Evolutionary conservation across 768 basidiomycete genomes (phyloP).

Genomic region (Leccinum broughii): DNA sequence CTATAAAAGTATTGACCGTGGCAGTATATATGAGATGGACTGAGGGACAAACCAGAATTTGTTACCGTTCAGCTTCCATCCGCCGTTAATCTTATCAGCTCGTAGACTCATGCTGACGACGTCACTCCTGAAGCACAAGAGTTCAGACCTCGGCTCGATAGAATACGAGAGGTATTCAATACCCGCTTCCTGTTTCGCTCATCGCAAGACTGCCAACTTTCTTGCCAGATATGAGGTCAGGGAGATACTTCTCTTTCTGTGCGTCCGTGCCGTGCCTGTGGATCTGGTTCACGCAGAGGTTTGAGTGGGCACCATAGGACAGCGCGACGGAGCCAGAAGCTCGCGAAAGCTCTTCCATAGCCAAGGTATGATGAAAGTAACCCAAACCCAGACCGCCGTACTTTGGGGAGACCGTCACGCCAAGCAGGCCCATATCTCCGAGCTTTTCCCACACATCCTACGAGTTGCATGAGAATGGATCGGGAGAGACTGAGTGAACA

Average conservation of each 20-base stretch:
- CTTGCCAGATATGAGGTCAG: conserved; percentile 74
- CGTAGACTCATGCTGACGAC: conserved; percentile 91
- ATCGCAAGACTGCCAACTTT: conserved; percentile 92
- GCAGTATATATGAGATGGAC: not conserved
- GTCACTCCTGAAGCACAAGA: conserved; percentile 53
- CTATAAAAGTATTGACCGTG: conserved; percentile 38
- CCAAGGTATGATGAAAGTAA: conserved; percentile 85
- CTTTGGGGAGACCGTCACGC: conserved; percentile 76
- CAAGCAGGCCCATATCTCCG: conserved; percentile 90
- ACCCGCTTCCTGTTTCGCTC: conserved; percentile 88
- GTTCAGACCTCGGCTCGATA: conserved; percentile 5
- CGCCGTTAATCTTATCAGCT: conserved; percentile 75
- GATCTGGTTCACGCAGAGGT: conserved; percentile 86
- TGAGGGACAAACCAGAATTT: conserved; percentile 77
- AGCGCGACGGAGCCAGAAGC: conserved; percentile 92
- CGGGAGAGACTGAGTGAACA: not conserved
- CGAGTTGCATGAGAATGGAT: conserved; percentile 14
- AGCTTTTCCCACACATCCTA: conserved; percentile 89
- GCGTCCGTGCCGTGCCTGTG: conserved; percentile 78
- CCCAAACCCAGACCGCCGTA: conserved; percentile 84
- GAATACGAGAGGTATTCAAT: not conserved
- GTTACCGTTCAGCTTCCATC: conserved; percentile 82
- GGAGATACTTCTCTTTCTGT: conserved; percentile 82
- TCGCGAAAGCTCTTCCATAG: conserved; percentile 91
- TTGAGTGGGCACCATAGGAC: conserved; percentile 91